phyloP scores from a whole-genome alignment of 1,139 yeast genomes.

The Blastobotrys ciferrii region DNA sequence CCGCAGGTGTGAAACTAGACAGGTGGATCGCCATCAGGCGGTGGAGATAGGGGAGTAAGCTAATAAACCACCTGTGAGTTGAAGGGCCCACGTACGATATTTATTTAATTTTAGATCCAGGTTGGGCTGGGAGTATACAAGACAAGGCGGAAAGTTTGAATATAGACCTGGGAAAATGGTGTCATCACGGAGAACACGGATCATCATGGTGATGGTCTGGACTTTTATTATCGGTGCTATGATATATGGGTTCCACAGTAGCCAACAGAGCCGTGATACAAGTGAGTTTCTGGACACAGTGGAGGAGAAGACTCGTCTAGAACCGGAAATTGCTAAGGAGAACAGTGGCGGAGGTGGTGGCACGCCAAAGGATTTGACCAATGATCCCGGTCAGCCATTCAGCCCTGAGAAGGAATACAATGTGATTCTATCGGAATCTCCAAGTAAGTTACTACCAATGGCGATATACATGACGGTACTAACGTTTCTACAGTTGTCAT shows the following conservation, averaged over 20 bases:
- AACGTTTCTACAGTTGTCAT: slow-evolving; percentile 34
- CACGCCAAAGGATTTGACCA: slow-evolving; percentile 29
- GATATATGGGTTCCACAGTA: slow-evolving; percentile 28
- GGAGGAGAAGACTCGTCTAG: slow-evolving; percentile 28
- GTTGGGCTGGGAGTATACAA: not conserved
- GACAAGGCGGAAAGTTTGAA: not conserved
- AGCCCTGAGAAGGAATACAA: slow-evolving; percentile 62
- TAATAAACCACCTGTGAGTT: too few species aligned
- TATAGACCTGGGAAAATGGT: slow-evolving; percentile 21
- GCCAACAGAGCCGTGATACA: slow-evolving; percentile 22
- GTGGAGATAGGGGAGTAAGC: not conserved
- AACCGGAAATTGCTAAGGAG: slow-evolving; percentile 23
- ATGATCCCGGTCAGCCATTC: slow-evolving; percentile 40
- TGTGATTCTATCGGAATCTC: slow-evolving; percentile 58
- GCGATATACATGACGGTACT: not conserved
- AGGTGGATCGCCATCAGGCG: not conserved
- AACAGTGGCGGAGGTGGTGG: slow-evolving; percentile 12
- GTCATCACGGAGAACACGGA: slow-evolving; percentile 30
- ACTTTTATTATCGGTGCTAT: slow-evolving; percentile 28
- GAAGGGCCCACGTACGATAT: too few species aligned
- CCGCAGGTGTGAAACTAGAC: not conserved
- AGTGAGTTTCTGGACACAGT: slow-evolving; percentile 24
- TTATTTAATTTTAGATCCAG: not conserved
- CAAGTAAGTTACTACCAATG: slow-evolving; percentile 41
- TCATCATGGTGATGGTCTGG: slow-evolving; percentile 30